A percentile compares a stretch with the other conserved stretches of the same genome.
Evolutionary conservation across 805 yeast genomes (phyloP).

Genomic region (Barnettozyma siamensis): DNA sequence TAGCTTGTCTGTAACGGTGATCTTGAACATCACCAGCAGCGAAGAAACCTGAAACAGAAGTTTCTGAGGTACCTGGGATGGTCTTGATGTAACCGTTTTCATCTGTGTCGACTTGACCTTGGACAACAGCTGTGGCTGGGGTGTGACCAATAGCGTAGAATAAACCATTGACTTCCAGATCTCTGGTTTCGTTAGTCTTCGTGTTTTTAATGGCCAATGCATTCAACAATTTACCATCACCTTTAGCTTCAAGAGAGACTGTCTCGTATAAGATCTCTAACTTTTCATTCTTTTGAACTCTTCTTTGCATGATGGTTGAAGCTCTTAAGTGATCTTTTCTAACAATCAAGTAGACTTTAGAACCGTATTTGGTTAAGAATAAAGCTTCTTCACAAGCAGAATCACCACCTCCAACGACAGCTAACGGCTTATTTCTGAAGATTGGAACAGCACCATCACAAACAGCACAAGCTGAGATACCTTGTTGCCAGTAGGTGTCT

Average conservation of each 20-base stretch:
- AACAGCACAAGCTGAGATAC: constrained; percentile 99
- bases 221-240: constrained; percentile 81
- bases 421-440: constrained; percentile 95
- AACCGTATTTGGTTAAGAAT: constrained; percentile 94
- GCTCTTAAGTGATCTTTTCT: constrained; percentile 95
- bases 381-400: constrained; percentile 99
- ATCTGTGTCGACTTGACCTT: constrained; percentile 71
- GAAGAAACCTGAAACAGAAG: constrained; percentile 85
- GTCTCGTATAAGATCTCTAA: constrained; percentile 87
- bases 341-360: constrained; percentile 88
- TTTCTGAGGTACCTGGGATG: constrained; percentile 80
- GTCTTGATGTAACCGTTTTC: constrained; percentile 87
- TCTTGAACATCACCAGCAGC: constrained; percentile 99
- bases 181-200: constrained; percentile 61
- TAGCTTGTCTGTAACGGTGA: constrained; percentile 94
- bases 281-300: constrained; percentile 79
- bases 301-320: constrained; percentile 93
- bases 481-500: constrained; percentile 97
- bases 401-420: constrained; percentile 99
- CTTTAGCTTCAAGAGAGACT: constrained; percentile 82
- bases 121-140: constrained; percentile 86
- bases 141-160: constrained; percentile 98
- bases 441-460: constrained; percentile 99
- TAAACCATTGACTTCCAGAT: constrained; percentile 79
- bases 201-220: constrained; percentile 62